Percentiles rank a stretch among this genome's conserved stretches.
Evolutionary conservation across 805 yeast species (phyloP).

Genomic region (Kluyveromyces wickerhamii): DNA sequence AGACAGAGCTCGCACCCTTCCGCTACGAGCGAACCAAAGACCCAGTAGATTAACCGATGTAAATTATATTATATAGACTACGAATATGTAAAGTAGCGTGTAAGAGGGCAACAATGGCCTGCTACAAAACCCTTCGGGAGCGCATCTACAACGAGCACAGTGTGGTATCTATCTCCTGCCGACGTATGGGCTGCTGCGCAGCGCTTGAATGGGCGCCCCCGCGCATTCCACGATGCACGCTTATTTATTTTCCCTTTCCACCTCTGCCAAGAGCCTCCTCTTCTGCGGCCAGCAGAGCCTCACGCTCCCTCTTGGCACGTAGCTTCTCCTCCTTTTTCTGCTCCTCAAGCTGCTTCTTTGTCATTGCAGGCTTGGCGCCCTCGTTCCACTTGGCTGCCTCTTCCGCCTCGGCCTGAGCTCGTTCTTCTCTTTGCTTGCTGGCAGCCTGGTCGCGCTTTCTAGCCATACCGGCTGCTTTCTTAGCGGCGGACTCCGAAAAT

Average conservation of each 20-base stretch:
- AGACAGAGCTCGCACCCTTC: slow-evolving; percentile 10
- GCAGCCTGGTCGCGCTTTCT: slow-evolving; percentile 28
- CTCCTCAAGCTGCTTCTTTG: slow-evolving; percentile 25
- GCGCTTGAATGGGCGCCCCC: not conserved
- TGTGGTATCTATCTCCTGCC: slow-evolving; percentile 6
- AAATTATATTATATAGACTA: no score
- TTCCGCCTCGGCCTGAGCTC: slow-evolving; percentile 21
- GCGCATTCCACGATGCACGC: not conserved
- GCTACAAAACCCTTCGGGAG: no score
- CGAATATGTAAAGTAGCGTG: no score
- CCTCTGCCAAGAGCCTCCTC: slow-evolving; percentile 19
- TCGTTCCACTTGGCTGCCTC: slow-evolving; percentile 30
- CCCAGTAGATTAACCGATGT: no score
- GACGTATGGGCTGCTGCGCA: not conserved
- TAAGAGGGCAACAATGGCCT: no score
- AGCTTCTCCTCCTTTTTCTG: slow-evolving; percentile 25
- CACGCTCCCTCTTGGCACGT: slow-evolving; percentile 26
- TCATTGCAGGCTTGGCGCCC: slow-evolving; percentile 22
- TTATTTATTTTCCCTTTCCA: slow-evolving; percentile 19
- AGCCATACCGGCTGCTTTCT: slow-evolving; percentile 30
- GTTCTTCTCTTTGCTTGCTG: slow-evolving; percentile 20
- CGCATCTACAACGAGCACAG: no score
- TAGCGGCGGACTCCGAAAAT: slow-evolving; percentile 29
- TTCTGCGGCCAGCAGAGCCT: slow-evolving; percentile 27
- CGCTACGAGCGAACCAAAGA: slow-evolving; percentile 6